Conservation (phyloP, 495 filamentous ascomycete species). For the Penicillium antarcticum region DNA sequence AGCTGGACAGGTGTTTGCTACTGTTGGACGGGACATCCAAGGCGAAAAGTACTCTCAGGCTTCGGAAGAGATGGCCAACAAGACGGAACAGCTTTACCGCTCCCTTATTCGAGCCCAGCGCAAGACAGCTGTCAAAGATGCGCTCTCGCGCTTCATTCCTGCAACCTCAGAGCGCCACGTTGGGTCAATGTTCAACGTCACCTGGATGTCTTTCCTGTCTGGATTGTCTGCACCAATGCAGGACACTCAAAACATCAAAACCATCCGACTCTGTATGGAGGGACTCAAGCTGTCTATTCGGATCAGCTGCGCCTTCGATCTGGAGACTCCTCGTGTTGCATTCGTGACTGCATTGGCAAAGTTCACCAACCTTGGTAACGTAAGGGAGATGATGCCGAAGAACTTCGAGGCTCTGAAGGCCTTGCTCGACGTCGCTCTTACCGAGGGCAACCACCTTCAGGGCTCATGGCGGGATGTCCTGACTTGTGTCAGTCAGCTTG, state of each 20-base stretch:
- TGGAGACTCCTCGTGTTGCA: slow-evolving; percentile 84
- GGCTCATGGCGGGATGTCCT: slow-evolving; percentile 93
- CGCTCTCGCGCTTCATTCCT: slow-evolving; percentile 75
- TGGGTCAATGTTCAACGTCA: slow-evolving; percentile 98
- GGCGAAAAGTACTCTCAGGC: slow-evolving; percentile 91
- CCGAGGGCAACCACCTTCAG: slow-evolving; percentile 84
- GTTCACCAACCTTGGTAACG: slow-evolving; percentile 91
- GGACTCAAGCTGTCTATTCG: slow-evolving; percentile 90
- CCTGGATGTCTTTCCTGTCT: slow-evolving; percentile 98
- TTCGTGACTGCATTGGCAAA: slow-evolving; percentile 93
- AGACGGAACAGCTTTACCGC: slow-evolving; percentile 86
- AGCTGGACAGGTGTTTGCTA: slow-evolving; percentile 85
- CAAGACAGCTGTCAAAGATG: slow-evolving; percentile 65
- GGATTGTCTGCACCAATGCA: slow-evolving; percentile 88
- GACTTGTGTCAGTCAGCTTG: slow-evolving; percentile 93
- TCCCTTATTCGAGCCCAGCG: slow-evolving; percentile 83
- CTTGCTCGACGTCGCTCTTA: slow-evolving; percentile 84
- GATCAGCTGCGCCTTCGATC: slow-evolving; percentile 89
- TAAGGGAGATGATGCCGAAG: slow-evolving; percentile 92
- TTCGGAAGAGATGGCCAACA: slow-evolving; percentile 90
- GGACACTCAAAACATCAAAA: slow-evolving; percentile 85
- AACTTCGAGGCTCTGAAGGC: slow-evolving; percentile 92
- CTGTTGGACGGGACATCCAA: slow-evolving; percentile 86
- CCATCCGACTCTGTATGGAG: slow-evolving; percentile 88
- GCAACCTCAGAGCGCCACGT: slow-evolving; percentile 92